phyloP scores from a whole-genome alignment of 768 basidiomycete species.

The Kondoa malvinella region DNA sequence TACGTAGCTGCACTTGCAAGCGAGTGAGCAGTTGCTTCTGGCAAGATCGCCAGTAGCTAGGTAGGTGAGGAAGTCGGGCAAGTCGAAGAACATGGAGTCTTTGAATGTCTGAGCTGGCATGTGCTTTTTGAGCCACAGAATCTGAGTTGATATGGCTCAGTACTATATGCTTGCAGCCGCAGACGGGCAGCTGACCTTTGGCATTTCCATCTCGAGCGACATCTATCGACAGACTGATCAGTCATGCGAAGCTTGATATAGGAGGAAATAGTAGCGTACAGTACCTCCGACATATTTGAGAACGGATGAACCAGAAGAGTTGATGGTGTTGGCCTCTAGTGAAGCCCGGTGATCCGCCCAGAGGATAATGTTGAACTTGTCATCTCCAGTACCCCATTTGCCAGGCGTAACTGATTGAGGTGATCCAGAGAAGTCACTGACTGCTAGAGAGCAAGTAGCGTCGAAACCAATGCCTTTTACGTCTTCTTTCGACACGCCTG shows the following conservation, averaged over 20 bases:
- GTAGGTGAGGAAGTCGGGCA: constrained; percentile 49
- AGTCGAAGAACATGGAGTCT: constrained; percentile 34
- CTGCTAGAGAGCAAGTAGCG: constrained; percentile 90
- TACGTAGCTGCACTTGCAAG: constrained; percentile 89
- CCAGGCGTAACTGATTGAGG: constrained; percentile 62
- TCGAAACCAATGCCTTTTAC: constrained; percentile 73
- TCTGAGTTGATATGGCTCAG: constrained; percentile 28
- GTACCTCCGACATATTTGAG: constrained; percentile 88
- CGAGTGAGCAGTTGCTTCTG: constrained; percentile 79
- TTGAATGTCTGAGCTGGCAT: constrained; percentile 55
- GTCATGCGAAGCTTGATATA: neutral
- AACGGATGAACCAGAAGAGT: constrained; percentile 62
- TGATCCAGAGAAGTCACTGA: constrained; percentile 53
- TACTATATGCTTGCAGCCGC: neutral
- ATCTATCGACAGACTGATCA: constrained; percentile 1
- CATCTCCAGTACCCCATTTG: constrained; percentile 35
- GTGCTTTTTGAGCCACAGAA: constrained; percentile 83
- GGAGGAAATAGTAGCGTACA: constrained; percentile 48
- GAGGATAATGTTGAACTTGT: constrained; percentile 68
- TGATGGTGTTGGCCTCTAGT: constrained; percentile 78
- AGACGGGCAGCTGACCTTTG: constrained; percentile 40
- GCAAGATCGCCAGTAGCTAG: constrained; percentile 58
- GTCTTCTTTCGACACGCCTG: constrained; percentile 41
- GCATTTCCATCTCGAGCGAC: constrained; percentile 94
- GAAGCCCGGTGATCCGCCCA: constrained; percentile 97